phyloP scores from a whole-genome alignment of 2,329 filamentous ascomycete species.

The Pseudopithomyces maydicus region DNA sequence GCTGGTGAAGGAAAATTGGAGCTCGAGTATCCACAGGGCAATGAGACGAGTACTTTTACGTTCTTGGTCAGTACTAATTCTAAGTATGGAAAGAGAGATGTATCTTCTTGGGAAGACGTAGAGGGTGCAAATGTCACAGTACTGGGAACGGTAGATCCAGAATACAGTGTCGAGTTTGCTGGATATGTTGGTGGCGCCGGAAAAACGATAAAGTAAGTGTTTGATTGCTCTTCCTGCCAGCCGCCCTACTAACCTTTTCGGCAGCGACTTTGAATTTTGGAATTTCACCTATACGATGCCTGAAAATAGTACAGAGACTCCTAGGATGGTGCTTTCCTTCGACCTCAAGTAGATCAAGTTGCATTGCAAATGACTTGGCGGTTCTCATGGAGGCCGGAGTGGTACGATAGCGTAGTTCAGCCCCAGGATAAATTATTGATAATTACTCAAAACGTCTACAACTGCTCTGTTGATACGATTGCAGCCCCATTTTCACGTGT shows the following conservation, averaged over 20 bases:
- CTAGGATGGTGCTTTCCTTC: conserved; percentile 31
- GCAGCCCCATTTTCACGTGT: too few relatives aligned
- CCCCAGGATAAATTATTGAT: background rate
- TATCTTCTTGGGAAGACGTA: conserved; percentile 55
- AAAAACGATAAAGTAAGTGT: conserved; percentile 44
- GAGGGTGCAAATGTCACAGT: conserved; percentile 55
- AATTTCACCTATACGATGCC: conserved; percentile 50
- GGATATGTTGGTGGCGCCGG: conserved; percentile 48
- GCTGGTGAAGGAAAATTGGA: conserved; percentile 46
- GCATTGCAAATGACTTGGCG: background rate
- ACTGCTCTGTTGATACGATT: too few relatives aligned
- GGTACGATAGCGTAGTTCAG: too few relatives aligned
- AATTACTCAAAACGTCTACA: background rate
- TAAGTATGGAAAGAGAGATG: conserved; percentile 47
- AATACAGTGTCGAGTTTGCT: conserved; percentile 51
- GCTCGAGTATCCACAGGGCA: conserved; percentile 61
- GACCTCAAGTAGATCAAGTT: conserved; percentile 8
- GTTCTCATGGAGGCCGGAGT: background rate
- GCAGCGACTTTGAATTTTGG: conserved; percentile 48
- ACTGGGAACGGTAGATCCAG: conserved; percentile 51
- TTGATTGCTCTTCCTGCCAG: background rate
- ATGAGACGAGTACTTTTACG: conserved; percentile 55
- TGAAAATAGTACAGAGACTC: conserved; percentile 24
- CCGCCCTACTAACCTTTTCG: background rate
- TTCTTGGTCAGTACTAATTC: conserved; percentile 57